Conservation (phyloP, 371 early-diverging fungal species). For the Circinella umbellata region DNA sequence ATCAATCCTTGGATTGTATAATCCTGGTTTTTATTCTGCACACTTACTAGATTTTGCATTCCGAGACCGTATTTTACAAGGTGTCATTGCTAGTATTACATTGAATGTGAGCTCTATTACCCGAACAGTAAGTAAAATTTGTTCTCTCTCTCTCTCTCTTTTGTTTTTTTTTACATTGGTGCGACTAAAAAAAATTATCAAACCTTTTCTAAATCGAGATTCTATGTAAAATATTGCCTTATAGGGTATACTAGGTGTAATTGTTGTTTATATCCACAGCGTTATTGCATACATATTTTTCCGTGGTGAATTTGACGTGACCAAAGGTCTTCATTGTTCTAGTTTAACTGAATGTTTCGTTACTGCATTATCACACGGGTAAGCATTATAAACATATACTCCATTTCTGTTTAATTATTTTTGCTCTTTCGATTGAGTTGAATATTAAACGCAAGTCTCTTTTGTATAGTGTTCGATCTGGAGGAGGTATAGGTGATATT, state of each 20-base stretch:
- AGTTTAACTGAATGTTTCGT: constrained; percentile 54
- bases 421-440: no score
- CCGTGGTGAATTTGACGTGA: constrained; percentile 49
- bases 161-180: no score
- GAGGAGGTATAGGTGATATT: constrained; percentile 64
- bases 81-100: constrained; percentile 63
- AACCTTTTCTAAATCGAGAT: no score
- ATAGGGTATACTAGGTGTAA: constrained; percentile 49
- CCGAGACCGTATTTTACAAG: constrained; percentile 61
- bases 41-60: constrained; percentile 66
- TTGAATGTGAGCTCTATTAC: constrained; percentile 58
- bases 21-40: constrained; percentile 50
- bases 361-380: constrained; percentile 59
- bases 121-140: constrained; percentile 37
- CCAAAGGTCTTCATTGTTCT: constrained; percentile 53
- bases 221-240: not conserved
- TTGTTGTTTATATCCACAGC: constrained; percentile 60
- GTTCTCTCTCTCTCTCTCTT: not conserved
- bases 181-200: no score
- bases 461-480: constrained; percentile 45
- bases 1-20: constrained; percentile 43
- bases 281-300: constrained; percentile 59
- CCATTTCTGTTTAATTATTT: no score
- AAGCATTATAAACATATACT: constrained; percentile 1
- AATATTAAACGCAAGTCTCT: not conserved